Evolutionary conservation across 164 flowering plant species (phyloP), one percentile per base, ranked within the genome.

Genomic region (Echeveria elegans): DNA sequence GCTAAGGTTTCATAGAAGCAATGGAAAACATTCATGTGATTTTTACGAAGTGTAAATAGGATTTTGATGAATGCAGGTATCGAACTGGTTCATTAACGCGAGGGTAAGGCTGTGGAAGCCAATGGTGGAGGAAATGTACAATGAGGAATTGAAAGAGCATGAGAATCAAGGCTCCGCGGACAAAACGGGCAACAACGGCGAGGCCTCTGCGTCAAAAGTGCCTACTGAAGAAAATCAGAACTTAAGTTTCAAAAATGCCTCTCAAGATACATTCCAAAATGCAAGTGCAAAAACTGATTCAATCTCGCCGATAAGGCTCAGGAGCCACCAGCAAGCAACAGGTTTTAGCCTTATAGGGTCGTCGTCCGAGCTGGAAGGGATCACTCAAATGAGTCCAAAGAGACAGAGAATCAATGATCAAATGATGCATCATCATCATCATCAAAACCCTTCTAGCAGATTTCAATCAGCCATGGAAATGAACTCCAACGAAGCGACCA

Each of bases 21-120:
- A 36, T 40, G 9, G 38, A 16, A 16, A n/a, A n/a, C 6, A 4
- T 19, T 34, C 6, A n/a, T 9, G 23, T 18, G 26, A 24, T 63
- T 63, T 40, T 38, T 63, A 23, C 16, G 40, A 40, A 37, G 45
- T 40, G 16, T 36, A 19, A 2, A 34, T 12, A 21, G 5, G 21
- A 24, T 8, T 7, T 21, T n/a, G 45, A 15, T 37, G 26, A 21
- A 43, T 80, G 69, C 77, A 93, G 98, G 99, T 94, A 21, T 94
- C 99, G 0, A 94, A 94, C 68, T 94, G 99, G 99, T 94, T 94
- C 79, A 91, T 94, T 47, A 94, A 94, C 71, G 99, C 99, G 36
- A 82, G 99, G 64, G 99, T 94, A 41, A 87, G 99, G 29, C 89
- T 94, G 0, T 94, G 97, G 99, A 94, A 94, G 84, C 99, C 99